Percentiles rank a stretch among this genome's conserved stretches.
phyloP scores from a whole-genome alignment of 352 stramenopile genomes.

The Globisporangium nunn region DNA sequence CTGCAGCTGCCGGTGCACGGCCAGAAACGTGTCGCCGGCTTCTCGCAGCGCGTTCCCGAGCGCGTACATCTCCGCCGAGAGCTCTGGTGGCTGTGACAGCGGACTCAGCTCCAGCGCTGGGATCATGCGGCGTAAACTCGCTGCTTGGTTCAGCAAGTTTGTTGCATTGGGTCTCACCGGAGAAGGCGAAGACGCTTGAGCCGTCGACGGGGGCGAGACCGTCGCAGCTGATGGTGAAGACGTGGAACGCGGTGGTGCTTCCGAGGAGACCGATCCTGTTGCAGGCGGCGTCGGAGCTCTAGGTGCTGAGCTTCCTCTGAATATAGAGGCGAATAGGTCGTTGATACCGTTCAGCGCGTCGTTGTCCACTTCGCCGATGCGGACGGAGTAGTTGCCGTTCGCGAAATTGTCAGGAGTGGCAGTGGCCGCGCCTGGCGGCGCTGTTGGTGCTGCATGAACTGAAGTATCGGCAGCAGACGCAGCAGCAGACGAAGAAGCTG shows the following conservation, averaged over 20 bases:
- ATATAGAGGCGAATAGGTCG: constrained; percentile 15
- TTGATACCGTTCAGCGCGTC: constrained; percentile 8
- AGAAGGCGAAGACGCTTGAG: not conserved
- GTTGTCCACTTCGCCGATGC: constrained; percentile 6
- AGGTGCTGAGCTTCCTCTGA: constrained; percentile 1
- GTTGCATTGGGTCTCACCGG: not conserved
- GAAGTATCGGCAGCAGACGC: not conserved
- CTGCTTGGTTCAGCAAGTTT: constrained; percentile 16
- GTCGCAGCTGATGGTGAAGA: not conserved
- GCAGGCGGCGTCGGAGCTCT: too few relatives aligned
- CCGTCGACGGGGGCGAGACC: not conserved
- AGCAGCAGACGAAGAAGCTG: not conserved
- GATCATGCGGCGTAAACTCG: constrained; percentile 19
- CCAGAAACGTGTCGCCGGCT: constrained; percentile 26
- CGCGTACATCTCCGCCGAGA: constrained; percentile 23
- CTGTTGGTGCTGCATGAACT: not conserved
- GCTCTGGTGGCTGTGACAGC: constrained; percentile 13
- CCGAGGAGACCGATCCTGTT: not conserved
- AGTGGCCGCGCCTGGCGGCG: constrained; percentile 1
- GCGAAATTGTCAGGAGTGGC: not conserved
- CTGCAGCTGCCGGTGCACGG: constrained; percentile 27
- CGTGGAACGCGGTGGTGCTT: not conserved
- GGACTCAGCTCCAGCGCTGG: constrained; percentile 18
- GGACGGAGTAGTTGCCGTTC: not conserved
- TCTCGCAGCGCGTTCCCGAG: constrained; percentile 23